Evolutionary conservation across 768 basidiomycete species (phyloP), one percentile per base, ranked within the genome.

Genomic region (Rhodotorula graminis): DNA sequence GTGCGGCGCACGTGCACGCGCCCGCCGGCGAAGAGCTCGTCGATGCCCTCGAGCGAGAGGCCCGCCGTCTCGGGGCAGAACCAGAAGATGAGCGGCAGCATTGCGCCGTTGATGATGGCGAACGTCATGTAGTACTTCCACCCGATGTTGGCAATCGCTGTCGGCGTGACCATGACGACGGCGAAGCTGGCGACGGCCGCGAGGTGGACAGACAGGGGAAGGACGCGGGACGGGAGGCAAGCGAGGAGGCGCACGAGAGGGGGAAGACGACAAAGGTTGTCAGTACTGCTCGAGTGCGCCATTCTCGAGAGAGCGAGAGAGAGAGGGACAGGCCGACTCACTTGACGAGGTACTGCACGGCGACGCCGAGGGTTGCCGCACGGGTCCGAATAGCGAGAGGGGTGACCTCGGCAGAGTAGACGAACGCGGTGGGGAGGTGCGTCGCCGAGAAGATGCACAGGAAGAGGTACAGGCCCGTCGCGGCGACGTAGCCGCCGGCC

Each of bases 151-250:
- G 23, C 23, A 67, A 79, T 78, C 2, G 70, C 78, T 23, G 70
- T 42, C 0, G 78, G 78, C 4, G 77, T 78, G 4, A 76, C 72
- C 72, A 70, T 70, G 27, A 78, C 15, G 27, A 47, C 59, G 3
- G 25, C 40, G 18, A 52, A 75, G 46, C 44, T 46, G 44, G n/a
- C n/a, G n/a, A n/a, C n/a, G n/a, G n/a, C n/a, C n/a, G n/a, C n/a
- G n/a, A n/a, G n/a, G n/a, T n/a, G n/a, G n/a, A n/a, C n/a, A n/a
- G n/a, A n/a, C n/a, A n/a, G n/a, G n/a, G n/a, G n/a, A n/a, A n/a
- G n/a, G n/a, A n/a, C n/a, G n/a, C n/a, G n/a, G n/a, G n/a, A n/a
- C 44, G 44, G 6, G 14, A 46, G 44, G 44, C 6, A 14, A 14
- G 14, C 12, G 44, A 46, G 44, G 44, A 46, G 44, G 18, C n/a